Evolutionary conservation across 148 eudicot species (phyloP).

Genomic region (Rhododendron kiyosumense): DNA sequence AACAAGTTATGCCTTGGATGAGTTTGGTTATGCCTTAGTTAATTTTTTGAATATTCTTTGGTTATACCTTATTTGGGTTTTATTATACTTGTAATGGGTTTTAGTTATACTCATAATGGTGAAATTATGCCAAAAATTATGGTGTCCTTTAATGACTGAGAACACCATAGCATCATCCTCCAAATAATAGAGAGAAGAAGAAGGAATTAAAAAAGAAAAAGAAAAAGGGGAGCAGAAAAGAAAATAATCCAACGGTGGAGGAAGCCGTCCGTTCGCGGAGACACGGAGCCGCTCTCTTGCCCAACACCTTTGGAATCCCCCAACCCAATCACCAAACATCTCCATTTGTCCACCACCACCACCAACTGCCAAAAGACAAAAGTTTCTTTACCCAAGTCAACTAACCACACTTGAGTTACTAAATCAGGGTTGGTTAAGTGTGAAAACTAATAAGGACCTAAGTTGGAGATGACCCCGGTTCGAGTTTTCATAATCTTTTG

Average conservation of each 20-base stretch:
- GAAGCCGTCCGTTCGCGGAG: constrained; percentile 14
- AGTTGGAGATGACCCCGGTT: too few relatives aligned
- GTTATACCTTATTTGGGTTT: too few relatives aligned
- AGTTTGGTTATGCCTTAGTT: too few relatives aligned
- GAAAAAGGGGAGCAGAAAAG: background rate
- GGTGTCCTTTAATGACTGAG: too few relatives aligned
- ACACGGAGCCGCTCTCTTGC: constrained; percentile 16
- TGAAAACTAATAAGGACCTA: background rate
- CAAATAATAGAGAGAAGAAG: too few relatives aligned
- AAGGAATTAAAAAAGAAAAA: background rate
- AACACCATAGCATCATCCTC: background rate
- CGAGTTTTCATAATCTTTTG: too few relatives aligned
- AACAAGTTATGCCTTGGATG: too few relatives aligned
- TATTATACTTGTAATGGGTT: too few relatives aligned
- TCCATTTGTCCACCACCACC: background rate
- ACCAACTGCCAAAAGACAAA: background rate
- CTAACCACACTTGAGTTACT: background rate
- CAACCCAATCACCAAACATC: background rate
- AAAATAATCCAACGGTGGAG: constrained; percentile 11
- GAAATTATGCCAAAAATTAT: too few relatives aligned
- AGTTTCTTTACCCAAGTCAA: background rate
- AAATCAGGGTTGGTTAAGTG: background rate
- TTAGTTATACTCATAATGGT: too few relatives aligned
- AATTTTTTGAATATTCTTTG: too few relatives aligned
- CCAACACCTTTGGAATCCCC: constrained; percentile 10